Conservation (phyloP, 2,329 filamentous ascomycete species). For the Seiridium cupressi region DNA sequence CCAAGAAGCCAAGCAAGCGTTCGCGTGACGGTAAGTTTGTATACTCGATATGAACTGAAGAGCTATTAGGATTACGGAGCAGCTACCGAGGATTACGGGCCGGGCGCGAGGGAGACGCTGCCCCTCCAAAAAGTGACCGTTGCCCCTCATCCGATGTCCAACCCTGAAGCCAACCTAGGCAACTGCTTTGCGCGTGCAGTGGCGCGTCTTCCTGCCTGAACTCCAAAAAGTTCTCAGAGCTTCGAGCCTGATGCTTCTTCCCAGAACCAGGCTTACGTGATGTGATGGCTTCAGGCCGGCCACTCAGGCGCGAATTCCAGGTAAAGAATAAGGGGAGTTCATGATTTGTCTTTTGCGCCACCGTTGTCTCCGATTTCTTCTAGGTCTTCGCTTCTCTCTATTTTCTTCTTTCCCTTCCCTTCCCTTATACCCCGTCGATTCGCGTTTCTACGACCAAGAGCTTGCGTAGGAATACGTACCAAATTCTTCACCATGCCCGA, state of each 20-base stretch:
- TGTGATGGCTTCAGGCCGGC: neutral
- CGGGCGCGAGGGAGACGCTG: too few relatives aligned
- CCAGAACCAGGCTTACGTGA: neutral
- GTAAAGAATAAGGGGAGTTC: too few relatives aligned
- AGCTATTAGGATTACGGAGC: too few relatives aligned
- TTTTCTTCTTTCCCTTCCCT: neutral
- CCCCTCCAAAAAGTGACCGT: neutral
- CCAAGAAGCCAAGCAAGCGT: too few relatives aligned
- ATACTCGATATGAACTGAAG: too few relatives aligned
- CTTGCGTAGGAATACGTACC: too few relatives aligned
- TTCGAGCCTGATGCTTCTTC: neutral
- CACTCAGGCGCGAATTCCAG: too few relatives aligned
- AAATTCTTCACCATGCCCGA: slow-evolving; percentile 33
- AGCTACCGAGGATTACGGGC: too few relatives aligned
- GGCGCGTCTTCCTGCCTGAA: neutral
- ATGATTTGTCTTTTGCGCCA: neutral
- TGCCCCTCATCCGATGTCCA: neutral
- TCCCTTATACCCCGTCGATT: neutral
- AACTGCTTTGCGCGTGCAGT: neutral
- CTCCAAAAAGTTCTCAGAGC: neutral
- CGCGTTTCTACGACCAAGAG: neutral
- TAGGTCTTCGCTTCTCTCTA: too few relatives aligned
- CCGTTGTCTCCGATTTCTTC: neutral
- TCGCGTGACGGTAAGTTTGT: too few relatives aligned
- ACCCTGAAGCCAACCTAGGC: neutral